Conservation (phyloP, 2,329 filamentous ascomycete genomes). For the Venturia effusa region DNA sequence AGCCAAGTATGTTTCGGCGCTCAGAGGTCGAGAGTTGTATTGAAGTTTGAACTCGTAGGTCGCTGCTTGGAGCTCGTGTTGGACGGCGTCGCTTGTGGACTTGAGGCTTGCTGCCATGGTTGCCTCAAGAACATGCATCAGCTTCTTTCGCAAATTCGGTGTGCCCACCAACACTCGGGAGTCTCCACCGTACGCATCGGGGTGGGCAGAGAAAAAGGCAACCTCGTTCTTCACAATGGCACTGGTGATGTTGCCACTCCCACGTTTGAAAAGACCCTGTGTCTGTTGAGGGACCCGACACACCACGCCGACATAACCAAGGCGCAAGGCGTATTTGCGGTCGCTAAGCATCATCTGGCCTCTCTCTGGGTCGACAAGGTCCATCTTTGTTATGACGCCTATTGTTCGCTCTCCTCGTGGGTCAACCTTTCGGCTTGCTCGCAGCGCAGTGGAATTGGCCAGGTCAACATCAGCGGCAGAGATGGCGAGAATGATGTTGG, state of each 20-base stretch:
- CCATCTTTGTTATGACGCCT: slow-evolving; percentile 99
- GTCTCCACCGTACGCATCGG: slow-evolving; percentile 64
- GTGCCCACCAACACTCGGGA: slow-evolving; percentile 71
- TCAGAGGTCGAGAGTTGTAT: slow-evolving; percentile 92
- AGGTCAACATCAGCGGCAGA: slow-evolving; percentile 96
- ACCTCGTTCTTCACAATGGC: slow-evolving; percentile 83
- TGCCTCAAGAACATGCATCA: slow-evolving; percentile 94
- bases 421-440: slow-evolving; percentile 84
- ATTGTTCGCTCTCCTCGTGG: slow-evolving; percentile 93
- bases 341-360: slow-evolving; percentile 73
- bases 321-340: slow-evolving; percentile 83
- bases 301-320: slow-evolving; percentile 94
- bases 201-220: slow-evolving; percentile 75
- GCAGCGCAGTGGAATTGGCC: slow-evolving; percentile 86
- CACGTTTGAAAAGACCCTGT: slow-evolving; percentile 68
- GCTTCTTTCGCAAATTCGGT: slow-evolving; percentile 76
- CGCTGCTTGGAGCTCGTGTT: slow-evolving; percentile 89
- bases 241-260: slow-evolving; percentile 65
- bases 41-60: slow-evolving; percentile 99
- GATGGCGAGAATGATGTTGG: slow-evolving; percentile 93
- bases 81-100: slow-evolving; percentile 81
- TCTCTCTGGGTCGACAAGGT: slow-evolving; percentile 75
- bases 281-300: slow-evolving; percentile 61
- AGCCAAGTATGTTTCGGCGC: slow-evolving; percentile 90
- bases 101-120: slow-evolving; percentile 93